Conservation (phyloP, 192 early-diverging fungal genomes). For the Rhizoclosmatium globosum region DNA sequence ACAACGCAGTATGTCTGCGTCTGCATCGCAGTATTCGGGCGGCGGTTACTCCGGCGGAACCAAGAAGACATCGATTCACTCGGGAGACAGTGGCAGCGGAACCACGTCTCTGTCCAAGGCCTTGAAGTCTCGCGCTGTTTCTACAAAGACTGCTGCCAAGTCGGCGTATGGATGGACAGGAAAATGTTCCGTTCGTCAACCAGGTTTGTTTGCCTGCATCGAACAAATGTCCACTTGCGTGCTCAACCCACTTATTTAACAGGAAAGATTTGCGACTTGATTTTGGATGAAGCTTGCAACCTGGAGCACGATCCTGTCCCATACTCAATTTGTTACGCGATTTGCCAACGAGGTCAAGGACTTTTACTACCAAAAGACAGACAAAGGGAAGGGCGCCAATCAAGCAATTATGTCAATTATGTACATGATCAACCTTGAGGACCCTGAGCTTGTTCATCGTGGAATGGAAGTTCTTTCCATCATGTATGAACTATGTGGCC, state of each 20-base stretch:
- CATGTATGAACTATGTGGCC: slow-evolving; percentile 2
- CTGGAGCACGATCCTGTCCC: slow-evolving; percentile 5
- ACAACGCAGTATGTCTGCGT: neutral
- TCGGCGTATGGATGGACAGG: slow-evolving; percentile 10
- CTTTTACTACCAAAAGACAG: slow-evolving; percentile 7
- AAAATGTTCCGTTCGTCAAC: neutral
- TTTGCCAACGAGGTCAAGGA: neutral
- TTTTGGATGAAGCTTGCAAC: slow-evolving; percentile 32
- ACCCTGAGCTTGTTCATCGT: slow-evolving; percentile 25
- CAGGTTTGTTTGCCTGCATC: neutral
- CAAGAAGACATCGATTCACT: neutral
- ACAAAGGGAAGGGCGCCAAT: slow-evolving; percentile 21
- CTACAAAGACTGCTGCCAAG: slow-evolving; percentile 1
- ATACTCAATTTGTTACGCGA: neutral
- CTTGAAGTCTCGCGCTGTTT: neutral
- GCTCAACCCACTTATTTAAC: too few species aligned
- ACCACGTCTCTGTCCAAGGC: neutral
- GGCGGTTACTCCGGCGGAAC: too few species aligned
- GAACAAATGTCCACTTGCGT: too few species aligned
- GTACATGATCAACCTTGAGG: slow-evolving; percentile 28
- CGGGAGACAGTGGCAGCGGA: neutral
- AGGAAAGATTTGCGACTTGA: slow-evolving; percentile 18
- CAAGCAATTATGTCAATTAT: slow-evolving; percentile 10
- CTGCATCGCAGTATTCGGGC: too few species aligned
- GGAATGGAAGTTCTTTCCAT: slow-evolving; percentile 26